Evolutionary conservation across 2,329 filamentous ascomycete genomes (phyloP).

Genomic region (Coniochaeta sp.): DNA sequence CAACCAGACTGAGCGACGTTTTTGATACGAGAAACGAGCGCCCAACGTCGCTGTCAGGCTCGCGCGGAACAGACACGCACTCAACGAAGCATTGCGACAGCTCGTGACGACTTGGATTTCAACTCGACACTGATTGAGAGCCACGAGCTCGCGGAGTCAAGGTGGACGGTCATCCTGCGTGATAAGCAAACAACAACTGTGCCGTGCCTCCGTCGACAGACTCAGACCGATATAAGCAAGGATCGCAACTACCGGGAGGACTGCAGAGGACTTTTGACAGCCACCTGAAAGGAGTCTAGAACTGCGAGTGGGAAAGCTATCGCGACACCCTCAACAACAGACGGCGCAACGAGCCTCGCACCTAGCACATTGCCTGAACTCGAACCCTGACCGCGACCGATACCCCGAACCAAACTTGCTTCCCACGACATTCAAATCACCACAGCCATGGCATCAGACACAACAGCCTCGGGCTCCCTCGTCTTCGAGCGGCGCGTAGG

Average conservation of each 20-base stretch:
- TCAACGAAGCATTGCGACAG: not conserved
- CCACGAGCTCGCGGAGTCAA: not conserved
- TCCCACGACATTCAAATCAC: not conserved
- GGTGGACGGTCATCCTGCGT: not conserved
- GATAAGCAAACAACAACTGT: not conserved
- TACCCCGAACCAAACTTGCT: not conserved
- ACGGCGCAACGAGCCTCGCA: no score
- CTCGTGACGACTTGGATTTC: not conserved
- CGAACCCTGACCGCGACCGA: not conserved
- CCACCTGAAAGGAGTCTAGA: no score
- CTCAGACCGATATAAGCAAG: not conserved
- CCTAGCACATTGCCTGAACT: no score
- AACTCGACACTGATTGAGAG: not conserved
- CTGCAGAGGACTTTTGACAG: not conserved
- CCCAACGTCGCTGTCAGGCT: no score
- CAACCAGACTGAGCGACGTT: not conserved
- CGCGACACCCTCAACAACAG: no score
- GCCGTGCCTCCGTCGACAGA: not conserved
- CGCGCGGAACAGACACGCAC: not conserved
- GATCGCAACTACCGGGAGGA: not conserved
- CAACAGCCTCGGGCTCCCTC: constrained; percentile 26
- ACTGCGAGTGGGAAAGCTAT: no score
- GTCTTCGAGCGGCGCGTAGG: constrained; percentile 35
- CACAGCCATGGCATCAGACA: constrained; percentile 27
- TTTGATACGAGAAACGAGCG: no score